Evolutionary conservation across 169 alveolate species (phyloP).

Genomic region (Plasmodium billcollinsi): DNA sequence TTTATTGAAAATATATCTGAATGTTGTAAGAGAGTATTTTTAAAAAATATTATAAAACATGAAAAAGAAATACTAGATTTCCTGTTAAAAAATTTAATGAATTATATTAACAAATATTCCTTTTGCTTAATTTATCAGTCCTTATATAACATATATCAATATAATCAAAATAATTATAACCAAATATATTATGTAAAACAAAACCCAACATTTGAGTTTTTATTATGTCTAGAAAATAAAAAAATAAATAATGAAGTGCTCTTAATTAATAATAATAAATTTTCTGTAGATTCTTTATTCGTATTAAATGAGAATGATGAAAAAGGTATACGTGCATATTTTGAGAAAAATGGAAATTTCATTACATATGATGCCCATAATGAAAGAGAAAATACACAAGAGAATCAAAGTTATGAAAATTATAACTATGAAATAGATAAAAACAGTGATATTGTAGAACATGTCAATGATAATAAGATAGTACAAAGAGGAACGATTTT

Average conservation of each 20-base stretch:
- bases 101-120: slow-evolving; percentile 65
- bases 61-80: slow-evolving; percentile 64
- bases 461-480: neutral
- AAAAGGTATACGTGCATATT: slow-evolving; percentile 35
- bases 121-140: slow-evolving; percentile 43
- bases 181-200: slow-evolving; percentile 11
- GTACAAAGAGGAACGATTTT: slow-evolving; percentile 15
- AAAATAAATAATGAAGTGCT: slow-evolving; percentile 4
- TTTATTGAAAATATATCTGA: slow-evolving; percentile 56
- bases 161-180: slow-evolving; percentile 35
- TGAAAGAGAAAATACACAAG: neutral
- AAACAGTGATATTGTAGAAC: neutral
- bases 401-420: neutral
- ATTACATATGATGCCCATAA: neutral
- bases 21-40: slow-evolving; percentile 56
- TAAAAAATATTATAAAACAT: slow-evolving; percentile 73
- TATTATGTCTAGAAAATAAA: slow-evolving; percentile 15
- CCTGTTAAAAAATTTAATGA: slow-evolving; percentile 68
- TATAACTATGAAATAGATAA: neutral
- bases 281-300: slow-evolving; percentile 6
- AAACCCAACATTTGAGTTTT: slow-evolving; percentile 17
- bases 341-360: neutral
- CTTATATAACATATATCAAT: slow-evolving; percentile 63
- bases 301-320: slow-evolving; percentile 64
- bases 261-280: slow-evolving; percentile 53